Evolutionary conservation across 805 yeast genomes (phyloP), one percentile per base, ranked within the genome.

Genomic region (Candida orba): DNA sequence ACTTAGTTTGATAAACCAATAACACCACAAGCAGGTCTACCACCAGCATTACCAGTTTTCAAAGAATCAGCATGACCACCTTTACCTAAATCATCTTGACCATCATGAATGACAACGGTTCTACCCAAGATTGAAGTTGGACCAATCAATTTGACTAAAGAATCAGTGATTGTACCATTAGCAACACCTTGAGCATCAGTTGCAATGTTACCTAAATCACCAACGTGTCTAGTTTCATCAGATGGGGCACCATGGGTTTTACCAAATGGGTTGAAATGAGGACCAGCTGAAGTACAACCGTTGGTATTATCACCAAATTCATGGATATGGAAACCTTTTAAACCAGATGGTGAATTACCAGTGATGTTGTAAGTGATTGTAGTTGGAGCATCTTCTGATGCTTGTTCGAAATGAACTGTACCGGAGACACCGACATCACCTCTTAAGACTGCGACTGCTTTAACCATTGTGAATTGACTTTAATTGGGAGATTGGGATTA

Each of bases 271-370:
- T 90, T 83, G 79, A 88, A 89, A 73, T 90, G 97, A 47, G 96
- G 96, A 63, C 97, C 97, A 43, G 97, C 96, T 54, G 96, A 86
- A 48, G 96, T 91, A 74, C 99, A 93, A 54, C 99, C 99, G 67
- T 93, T 93, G 71, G 99, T 88, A 81, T 87, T 88, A 75, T 93
- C 99, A 73, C 99, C 99, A 62, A 93, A 93, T 64, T 87, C 84
- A 71, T 93, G 99, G 64, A 93, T 73, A 77, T 93, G 99, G 96
- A 93, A 91, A 42, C 99, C 99, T 70, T 95, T 82, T 64, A 76
- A 71, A 41, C 96, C 91, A 60, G 86, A 83, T 49, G 97, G 73
- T 53, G 79, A 81, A 69, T 89, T 87, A 66, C 99, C 99, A 46
- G 78, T 60, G 63, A 93, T 85, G 60, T 91, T 95, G 81, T 88